Evolutionary conservation across 2,329 filamentous ascomycete species (phyloP), one percentile per base, ranked within the genome.

Genomic region (Whalleya microplaca): DNA sequence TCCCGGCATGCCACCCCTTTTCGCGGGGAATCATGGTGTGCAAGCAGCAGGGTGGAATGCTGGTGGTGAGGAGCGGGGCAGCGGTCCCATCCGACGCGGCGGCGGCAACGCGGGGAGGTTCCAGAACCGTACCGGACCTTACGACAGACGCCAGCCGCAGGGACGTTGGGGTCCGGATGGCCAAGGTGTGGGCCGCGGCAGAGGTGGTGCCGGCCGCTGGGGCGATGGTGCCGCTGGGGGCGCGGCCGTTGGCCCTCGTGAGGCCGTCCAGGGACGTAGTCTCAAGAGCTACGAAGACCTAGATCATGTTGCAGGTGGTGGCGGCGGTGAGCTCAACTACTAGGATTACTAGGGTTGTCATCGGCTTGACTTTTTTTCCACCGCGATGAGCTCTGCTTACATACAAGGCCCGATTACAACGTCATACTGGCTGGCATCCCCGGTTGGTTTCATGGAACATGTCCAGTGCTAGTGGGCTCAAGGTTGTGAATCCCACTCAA

Each of bases 271-370:
- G 65, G 95, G 95, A 4, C 86, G 95, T 55, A 96, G 91, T 59
- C 78, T 99, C 63, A 96, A 96, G 82, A 97, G 92, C 73, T 99
- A 99, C 71, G 96, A 99, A 74, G 95, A 99, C 71, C 80, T 99
- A 21, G 95, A 99, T 76, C 94, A 96, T 45, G 88, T 89, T 55
- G 86, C 86, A 40, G 85, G 87, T 14, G 81, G 84, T 37, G 91
- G 88, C 41, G 86, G 88, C 41, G 90, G 91, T 23, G 94, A 97
- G 76, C 78, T 98, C 68, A 96, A 98, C 75, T 98, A 98, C 71
- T 98, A 82, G 45, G 9, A 32, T 18, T n/a, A 29, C 2, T 6
- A 2, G 10, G 6, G 14, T 21, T 7, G 2, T 8, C 41, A 12
- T 29, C 27, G 32, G 4, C 32, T 5, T 37, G 4, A 16, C 4